These are phyloP conservation scores for Friedmanniomyces simplex DNA, from an alignment of 495 filamentous ascomycete genomes.

Conservation along the genomic window DNA sequence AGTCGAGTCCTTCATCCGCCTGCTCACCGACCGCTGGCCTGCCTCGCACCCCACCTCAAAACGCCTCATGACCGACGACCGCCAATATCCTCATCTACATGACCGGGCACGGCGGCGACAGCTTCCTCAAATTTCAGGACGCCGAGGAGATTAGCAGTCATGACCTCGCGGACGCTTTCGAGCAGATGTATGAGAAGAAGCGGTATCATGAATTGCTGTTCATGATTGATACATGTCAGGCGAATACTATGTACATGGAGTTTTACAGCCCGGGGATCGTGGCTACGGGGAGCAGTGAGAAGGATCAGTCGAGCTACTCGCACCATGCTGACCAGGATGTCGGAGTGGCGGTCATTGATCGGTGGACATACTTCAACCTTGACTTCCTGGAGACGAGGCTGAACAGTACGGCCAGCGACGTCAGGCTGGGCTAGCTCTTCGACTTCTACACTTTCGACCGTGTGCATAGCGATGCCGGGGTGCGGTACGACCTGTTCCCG, in stretches of 20 bases:
- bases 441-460: conserved; percentile 90
- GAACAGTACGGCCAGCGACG: conserved; percentile 66
- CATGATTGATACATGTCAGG: conserved; percentile 99
- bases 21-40: conserved; percentile 85
- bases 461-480: conserved; percentile 86
- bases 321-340: conserved; percentile 98
- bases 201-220: conserved; percentile 91
- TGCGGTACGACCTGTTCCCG: conserved; percentile 84
- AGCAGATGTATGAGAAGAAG: conserved; percentile 99
- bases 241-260: conserved; percentile 97
- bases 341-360: conserved; percentile 94
- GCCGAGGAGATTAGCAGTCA: conserved; percentile 94
- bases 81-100: conserved; percentile 96
- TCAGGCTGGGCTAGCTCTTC: conserved; percentile 85
- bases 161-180: conserved; percentile 93
- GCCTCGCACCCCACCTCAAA: conserved; percentile 92
- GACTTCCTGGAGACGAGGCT: conserved; percentile 92
- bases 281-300: conserved; percentile 84
- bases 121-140: conserved; percentile 97
- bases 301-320: conserved; percentile 88
- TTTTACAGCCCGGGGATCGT: conserved; percentile 97
- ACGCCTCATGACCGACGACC: conserved; percentile 78
- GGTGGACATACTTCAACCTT: conserved; percentile 97
- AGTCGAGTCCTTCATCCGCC: conserved; percentile 94
- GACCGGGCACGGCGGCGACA: conserved; percentile 97